phyloP scores from a whole-genome alignment of 1,284 basidiomycete genomes.

The Lentinula novae-zelandiae region DNA sequence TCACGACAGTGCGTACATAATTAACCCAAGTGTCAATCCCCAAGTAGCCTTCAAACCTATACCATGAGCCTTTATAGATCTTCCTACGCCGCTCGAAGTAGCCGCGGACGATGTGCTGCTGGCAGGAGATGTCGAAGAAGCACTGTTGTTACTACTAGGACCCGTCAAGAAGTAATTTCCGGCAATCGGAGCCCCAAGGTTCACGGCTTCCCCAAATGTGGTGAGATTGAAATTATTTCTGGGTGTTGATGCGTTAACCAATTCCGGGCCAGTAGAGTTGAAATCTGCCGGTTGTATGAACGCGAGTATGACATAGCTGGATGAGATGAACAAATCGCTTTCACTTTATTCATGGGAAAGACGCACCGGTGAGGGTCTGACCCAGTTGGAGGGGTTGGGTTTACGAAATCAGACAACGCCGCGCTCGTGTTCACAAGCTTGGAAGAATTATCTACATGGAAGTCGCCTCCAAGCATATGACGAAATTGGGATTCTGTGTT shows the following conservation, averaged over 20 bases:
- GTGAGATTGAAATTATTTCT: slow-evolving; percentile 32
- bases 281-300: slow-evolving; percentile 31
- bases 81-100: slow-evolving; percentile 1
- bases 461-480: slow-evolving; percentile 42
- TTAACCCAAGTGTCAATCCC: background rate
- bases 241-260: slow-evolving; percentile 30
- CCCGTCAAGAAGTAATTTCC: slow-evolving; percentile 37
- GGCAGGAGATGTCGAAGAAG: slow-evolving; percentile 11
- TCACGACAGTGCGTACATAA: background rate
- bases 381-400: slow-evolving; percentile 39
- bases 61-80: background rate
- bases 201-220: slow-evolving; percentile 24
- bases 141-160: slow-evolving; percentile 19
- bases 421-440: slow-evolving; percentile 35
- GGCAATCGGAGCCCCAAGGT: slow-evolving; percentile 29
- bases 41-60: background rate
- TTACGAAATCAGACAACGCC: slow-evolving; percentile 36
- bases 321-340: background rate
- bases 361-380: slow-evolving; percentile 48
- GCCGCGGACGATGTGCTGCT: background rate
- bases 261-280: slow-evolving; percentile 18
- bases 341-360: background rate
- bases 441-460: slow-evolving; percentile 27
- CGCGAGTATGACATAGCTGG: slow-evolving; percentile 32
- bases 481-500: slow-evolving; percentile 37